Percentiles rank a stretch among this genome's conserved stretches.
phyloP scores from a whole-genome alignment of 345 rosid species.

The Linum tenue region DNA sequence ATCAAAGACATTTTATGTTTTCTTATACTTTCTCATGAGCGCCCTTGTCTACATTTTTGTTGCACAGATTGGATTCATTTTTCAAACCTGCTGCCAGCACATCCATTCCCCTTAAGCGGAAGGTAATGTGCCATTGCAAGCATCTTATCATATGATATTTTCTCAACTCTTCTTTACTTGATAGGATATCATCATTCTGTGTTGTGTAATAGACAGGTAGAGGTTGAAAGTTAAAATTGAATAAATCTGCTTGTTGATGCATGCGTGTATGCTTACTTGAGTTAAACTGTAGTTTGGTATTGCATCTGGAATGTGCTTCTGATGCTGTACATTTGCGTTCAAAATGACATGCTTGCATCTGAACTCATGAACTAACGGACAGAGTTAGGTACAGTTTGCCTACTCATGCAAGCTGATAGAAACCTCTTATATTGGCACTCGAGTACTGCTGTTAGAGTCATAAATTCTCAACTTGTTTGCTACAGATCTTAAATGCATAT shows the following conservation, averaged over 20 bases:
- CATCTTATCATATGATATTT: neutral
- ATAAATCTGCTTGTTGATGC: neutral
- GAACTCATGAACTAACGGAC: no score
- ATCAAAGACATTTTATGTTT: neutral
- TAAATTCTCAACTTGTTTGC: no score
- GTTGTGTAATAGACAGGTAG: neutral
- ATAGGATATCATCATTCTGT: neutral
- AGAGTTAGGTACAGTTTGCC: no score
- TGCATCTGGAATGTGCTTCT: no score
- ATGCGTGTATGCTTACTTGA: neutral
- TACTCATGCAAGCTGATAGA: no score
- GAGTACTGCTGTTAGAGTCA: no score
- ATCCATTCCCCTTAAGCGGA: slow-evolving; percentile 50
- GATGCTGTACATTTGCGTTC: no score
- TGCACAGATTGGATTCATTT: slow-evolving; percentile 62
- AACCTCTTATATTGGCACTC: no score
- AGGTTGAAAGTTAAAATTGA: neutral
- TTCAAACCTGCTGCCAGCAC: slow-evolving; percentile 58
- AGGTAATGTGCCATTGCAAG: slow-evolving; percentile 38
- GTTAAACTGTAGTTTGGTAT: neutral
- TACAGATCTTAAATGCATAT: no score
- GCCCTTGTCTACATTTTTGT: slow-evolving; percentile 3
- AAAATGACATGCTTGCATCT: no score
- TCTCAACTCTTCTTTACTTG: neutral
- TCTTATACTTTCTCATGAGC: slow-evolving; percentile 1